A percentile compares a stretch with the other conserved stretches of the same genome.
phyloP scores from a whole-genome alignment of 768 basidiomycete genomes.

The Tricholoma bakamatsutake region DNA sequence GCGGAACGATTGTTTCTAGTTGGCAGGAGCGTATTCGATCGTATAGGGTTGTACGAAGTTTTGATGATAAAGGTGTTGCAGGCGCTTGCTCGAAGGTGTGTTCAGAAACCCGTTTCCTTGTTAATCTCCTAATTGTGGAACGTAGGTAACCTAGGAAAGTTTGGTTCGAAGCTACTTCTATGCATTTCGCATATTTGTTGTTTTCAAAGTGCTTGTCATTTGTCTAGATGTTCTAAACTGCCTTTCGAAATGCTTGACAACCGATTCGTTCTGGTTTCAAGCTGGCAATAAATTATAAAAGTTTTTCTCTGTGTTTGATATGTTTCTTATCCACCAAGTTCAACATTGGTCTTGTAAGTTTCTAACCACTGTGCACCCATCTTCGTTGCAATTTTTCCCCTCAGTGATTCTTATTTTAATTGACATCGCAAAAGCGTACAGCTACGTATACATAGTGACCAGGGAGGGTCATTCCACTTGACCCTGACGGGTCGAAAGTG shows the following conservation, averaged over 20 bases:
- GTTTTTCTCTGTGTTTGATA: not conserved
- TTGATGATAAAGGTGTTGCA: not conserved
- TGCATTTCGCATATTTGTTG: not conserved
- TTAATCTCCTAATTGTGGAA: not conserved
- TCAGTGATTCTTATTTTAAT: not conserved
- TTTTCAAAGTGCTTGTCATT: not conserved
- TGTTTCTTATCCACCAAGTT: not conserved
- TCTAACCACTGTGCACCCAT: not conserved
- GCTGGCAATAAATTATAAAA: not conserved
- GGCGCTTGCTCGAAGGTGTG: not conserved
- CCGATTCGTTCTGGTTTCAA: not conserved
- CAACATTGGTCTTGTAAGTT: not conserved
- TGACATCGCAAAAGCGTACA: not conserved
- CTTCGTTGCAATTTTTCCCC: not conserved
- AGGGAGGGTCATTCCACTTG: not conserved
- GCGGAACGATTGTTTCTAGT: not conserved
- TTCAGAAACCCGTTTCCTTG: not conserved
- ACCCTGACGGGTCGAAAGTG: not conserved
- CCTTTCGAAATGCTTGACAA: not conserved
- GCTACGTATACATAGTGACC: not conserved
- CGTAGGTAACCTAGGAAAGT: not conserved
- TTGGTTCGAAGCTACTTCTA: not conserved
- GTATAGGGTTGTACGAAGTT: not conserved
- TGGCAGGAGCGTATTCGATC: not conserved
- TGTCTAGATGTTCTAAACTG: not conserved